A percentile compares a stretch with the other conserved stretches of the same genome.
These are phyloP conservation scores for Pseudogymnoascus sp. DNA, from an alignment of 2,329 filamentous ascomycete genomes.

Conservation along the genomic window DNA sequence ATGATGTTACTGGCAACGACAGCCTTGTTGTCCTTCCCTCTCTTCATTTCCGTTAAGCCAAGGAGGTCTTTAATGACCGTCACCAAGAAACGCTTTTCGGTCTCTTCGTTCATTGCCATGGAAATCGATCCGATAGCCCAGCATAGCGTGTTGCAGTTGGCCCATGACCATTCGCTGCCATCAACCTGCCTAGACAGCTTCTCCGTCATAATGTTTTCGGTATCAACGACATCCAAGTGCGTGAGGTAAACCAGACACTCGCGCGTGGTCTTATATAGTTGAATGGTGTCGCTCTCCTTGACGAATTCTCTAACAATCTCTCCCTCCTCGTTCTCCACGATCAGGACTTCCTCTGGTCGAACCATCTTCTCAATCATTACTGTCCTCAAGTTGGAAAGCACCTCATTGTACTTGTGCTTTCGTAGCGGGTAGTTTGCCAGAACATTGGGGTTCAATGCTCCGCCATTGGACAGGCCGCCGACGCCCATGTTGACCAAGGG, in stretches of 20 bases:
- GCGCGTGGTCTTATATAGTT: conserved; percentile 97
- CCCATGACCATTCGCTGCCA: conserved; percentile 96
- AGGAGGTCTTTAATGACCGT: conserved; percentile 98
- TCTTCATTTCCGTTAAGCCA: conserved; percentile 97
- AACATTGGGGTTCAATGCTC: conserved; percentile 76
- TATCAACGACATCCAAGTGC: conserved; percentile 94
- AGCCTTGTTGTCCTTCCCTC: conserved; percentile 98
- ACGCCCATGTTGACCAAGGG: conserved; percentile 75
- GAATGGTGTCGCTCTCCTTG: conserved; percentile 98
- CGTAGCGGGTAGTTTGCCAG: conserved; percentile 85
- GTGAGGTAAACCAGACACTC: conserved; percentile 97
- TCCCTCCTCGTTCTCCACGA: conserved; percentile 99
- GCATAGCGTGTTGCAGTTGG: conserved; percentile 98
- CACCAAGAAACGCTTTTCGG: conserved; percentile 95
- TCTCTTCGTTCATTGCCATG: conserved; percentile 98
- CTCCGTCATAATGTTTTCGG: conserved; percentile 98
- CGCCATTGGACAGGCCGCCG: conserved; percentile 64
- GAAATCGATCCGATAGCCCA: conserved; percentile 99
- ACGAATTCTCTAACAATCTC: conserved; percentile 99
- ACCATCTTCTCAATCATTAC: conserved; percentile 99
- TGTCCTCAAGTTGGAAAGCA: conserved; percentile 84
- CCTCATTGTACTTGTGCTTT: conserved; percentile 96
- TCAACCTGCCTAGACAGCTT: conserved; percentile 95
- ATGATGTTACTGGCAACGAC: conserved; percentile 99
- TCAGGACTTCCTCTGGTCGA: conserved; percentile 90